Conservation (phyloP, 176 grass and related monocot genomes). For the Aegilops tauschii region DNA sequence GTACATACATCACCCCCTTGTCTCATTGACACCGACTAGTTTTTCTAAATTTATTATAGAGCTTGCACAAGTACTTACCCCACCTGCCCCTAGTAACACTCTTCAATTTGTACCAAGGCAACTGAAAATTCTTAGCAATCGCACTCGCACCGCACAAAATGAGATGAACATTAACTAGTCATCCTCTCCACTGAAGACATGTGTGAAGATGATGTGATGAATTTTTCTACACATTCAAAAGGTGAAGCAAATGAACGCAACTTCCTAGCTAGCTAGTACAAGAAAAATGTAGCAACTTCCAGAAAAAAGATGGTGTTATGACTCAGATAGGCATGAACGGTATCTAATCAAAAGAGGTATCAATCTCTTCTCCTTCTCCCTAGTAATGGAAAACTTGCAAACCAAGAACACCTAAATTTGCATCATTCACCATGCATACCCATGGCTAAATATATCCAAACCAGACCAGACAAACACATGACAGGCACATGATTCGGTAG, state of each 20-base stretch:
- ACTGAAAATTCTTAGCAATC: not conserved
- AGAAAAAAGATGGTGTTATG: not conserved
- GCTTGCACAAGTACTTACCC: not conserved
- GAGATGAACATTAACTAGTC: not conserved
- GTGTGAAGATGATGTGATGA: no score
- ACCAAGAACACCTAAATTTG: not conserved
- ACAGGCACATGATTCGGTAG: constrained; percentile 26
- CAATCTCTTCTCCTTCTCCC: not conserved
- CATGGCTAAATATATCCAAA: not conserved
- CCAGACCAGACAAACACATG: not conserved
- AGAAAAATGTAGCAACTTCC: not conserved
- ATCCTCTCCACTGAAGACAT: not conserved
- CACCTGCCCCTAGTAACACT: not conserved
- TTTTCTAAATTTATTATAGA: constrained; percentile 27
- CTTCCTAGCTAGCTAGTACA: not conserved
- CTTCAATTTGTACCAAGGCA: not conserved
- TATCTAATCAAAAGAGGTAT: not conserved
- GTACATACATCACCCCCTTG: constrained; percentile 11
- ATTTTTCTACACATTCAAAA: not conserved
- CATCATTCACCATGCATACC: not conserved
- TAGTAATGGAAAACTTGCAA: not conserved
- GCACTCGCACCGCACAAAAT: not conserved
- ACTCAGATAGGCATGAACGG: not conserved
- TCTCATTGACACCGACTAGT: constrained; percentile 17
- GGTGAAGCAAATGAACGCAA: not conserved